Base-by-base conservation (phyloP, 2,329 filamentous ascomycete genomes). In the Monosporascus sp. region DNA sequence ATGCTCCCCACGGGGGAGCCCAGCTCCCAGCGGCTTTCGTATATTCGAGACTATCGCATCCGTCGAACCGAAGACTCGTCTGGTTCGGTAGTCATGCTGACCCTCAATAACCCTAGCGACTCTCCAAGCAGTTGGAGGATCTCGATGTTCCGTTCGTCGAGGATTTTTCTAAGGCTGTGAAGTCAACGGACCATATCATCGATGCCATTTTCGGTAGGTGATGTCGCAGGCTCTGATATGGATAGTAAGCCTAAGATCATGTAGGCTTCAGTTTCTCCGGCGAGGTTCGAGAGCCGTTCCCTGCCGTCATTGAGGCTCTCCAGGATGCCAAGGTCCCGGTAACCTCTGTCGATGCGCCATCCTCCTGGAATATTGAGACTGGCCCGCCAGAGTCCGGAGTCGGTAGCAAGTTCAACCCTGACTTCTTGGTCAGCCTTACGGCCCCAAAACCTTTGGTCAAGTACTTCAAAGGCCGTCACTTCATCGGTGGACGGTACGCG, bases 211-310 rank as follows among this genome's bases (percentile, higher is more conserved):
- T 99, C 67, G 91, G 89, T 88, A 70, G 46, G 74, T 72, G 28
- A 49, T 50, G 41, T 50, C 37, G 48, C 55, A 24, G 51, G 49
- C 43, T 37, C 52, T 51, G 41, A 57, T 58, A 11, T 49, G 52
- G 28, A 26, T 48, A 40, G 41, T 45, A 35, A 24, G 49, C 57
- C 60, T 37, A 65, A 56, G 49, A 48, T 47, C 22, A 35, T 26
- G 37, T 57, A 88, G 87, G 90, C 7, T 99, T 99, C 75, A 94
- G 88, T 56, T 99, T 99, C 74, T 87, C 86, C 2, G 93, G 92
- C 7, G 87, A 94, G 59, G 87, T 99, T 51, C 86, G 94, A n/a
- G 90, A 96, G 60, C 94, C 94, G 1, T 99, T 97, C 66, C 86
- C 87, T 1, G 78, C 79, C 0, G 88, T 97, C 15, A 95, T 99